These are phyloP conservation scores for Madurella mycetomatis DNA, from an alignment of 2,329 filamentous ascomycete species.

Conservation along the genomic window DNA sequence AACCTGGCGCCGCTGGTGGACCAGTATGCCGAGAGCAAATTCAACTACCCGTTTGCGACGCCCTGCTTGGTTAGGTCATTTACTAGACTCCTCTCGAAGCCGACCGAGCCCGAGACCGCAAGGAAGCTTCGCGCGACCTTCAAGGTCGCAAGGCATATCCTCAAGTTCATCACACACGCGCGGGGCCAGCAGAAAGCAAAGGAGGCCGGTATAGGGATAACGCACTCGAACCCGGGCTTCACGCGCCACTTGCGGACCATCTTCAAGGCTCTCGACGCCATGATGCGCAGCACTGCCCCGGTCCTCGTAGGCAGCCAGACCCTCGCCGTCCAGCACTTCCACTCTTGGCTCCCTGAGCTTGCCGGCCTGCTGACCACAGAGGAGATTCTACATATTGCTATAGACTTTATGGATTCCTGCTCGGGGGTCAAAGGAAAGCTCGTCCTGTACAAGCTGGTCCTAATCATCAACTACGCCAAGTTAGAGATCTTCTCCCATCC, in stretches of 20 bases:
- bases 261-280: slow-evolving; percentile 80
- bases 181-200: slow-evolving; percentile 83
- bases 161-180: slow-evolving; percentile 92
- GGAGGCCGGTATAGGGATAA: slow-evolving; percentile 81
- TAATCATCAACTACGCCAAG: slow-evolving; percentile 87
- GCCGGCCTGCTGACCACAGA: slow-evolving; percentile 69
- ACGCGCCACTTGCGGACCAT: slow-evolving; percentile 78
- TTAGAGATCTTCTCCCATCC: slow-evolving; percentile 76
- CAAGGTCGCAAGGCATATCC: slow-evolving; percentile 88
- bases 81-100: slow-evolving; percentile 74
- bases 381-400: slow-evolving; percentile 85
- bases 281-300: slow-evolving; percentile 85
- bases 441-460: slow-evolving; percentile 82
- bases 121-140: slow-evolving; percentile 84
- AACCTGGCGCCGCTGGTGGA: slow-evolving; percentile 88
- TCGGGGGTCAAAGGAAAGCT: slow-evolving; percentile 83
- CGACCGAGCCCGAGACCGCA: slow-evolving; percentile 76
- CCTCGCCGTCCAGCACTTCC: slow-evolving; percentile 90
- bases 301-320: slow-evolving; percentile 92
- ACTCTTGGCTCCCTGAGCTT: slow-evolving; percentile 94
- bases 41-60: slow-evolving; percentile 90
- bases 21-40: slow-evolving; percentile 80
- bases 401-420: slow-evolving; percentile 92
- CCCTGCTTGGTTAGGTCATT: slow-evolving; percentile 85
- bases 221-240: slow-evolving; percentile 66